Percentiles rank a stretch among this genome's conserved stretches.
Evolutionary conservation across 768 basidiomycete genomes (phyloP).

Genomic region (Lentinula lateritia): DNA sequence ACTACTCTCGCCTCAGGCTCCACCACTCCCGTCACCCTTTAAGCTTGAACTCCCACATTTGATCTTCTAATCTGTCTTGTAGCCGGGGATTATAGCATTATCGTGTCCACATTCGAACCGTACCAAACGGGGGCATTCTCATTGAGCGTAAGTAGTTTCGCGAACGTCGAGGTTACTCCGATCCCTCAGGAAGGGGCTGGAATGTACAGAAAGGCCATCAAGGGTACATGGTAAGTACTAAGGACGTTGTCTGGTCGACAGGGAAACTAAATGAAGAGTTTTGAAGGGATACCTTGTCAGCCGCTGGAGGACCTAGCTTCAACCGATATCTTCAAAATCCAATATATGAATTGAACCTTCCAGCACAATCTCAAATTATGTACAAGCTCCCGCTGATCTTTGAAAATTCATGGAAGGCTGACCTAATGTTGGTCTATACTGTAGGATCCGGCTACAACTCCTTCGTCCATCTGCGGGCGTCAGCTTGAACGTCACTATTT

Average conservation of each 20-base stretch:
- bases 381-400: constrained; percentile 22
- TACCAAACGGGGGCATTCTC: constrained; percentile 59
- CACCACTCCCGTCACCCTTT: too few species aligned
- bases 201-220: constrained; percentile 68
- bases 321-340: constrained; percentile 67
- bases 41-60: not conserved
- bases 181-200: constrained; percentile 89
- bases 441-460: constrained; percentile 68
- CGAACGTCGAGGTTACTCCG: constrained; percentile 51
- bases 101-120: constrained; percentile 85
- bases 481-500: constrained; percentile 58
- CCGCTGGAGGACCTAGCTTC: constrained; percentile 67
- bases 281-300: constrained; percentile 47
- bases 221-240: constrained; percentile 70
- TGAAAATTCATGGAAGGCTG: not conserved
- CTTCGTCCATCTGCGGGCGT: constrained; percentile 33
- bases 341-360: constrained; percentile 53
- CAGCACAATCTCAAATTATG: constrained; percentile 52
- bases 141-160: constrained; percentile 57
- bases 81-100: constrained; percentile 79
- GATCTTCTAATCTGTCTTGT: constrained; percentile 1
- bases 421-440: not conserved
- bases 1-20: too few species aligned
- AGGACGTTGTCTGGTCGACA: constrained; percentile 11
- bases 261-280: not conserved